Base-by-base conservation (phyloP, 371 early-diverging fungal genomes). In the Apophysomyces elegans region DNA sequence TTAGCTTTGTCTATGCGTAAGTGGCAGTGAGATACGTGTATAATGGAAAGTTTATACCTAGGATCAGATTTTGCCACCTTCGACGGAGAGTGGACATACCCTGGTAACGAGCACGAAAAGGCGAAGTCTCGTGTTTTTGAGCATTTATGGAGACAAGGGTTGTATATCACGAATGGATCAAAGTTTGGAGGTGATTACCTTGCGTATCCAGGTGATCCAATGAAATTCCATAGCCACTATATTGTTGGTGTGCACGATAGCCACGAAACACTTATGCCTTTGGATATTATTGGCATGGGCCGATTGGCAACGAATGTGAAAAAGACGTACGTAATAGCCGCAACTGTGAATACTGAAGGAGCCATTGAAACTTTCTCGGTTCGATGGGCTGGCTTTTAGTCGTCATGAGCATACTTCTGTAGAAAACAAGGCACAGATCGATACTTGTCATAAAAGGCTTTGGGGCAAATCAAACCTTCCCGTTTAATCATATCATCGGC, bases 181-280 rank as follows among this genome's bases (percentile, higher is more conserved):
- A 87, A 87, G 65, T 90, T 88, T 75, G 90, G 90, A 5, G 88
- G 88, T 1, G 85, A 90, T 54, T 90, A 72, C 67, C 69, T 90
- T 21, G 70, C 84, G 6, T 90, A 90, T 74, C 77, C 76, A 1
- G 79, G 82, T 16, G 86, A 87, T 63, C 87, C 86, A 5, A 72
- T 82, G 56, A 70, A 77, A 3, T 80, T 67, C 61, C 89, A 89
- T 62, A 79, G 86, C n/a, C 80, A 85, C 16, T 85, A 74, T 61
- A 77, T 86, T 14, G 79, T 81, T 0, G 59, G 71, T 5, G 64
- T 76, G 8, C 65, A 71, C 9, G 37, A 64, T 9, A 36, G 45
- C 2, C 63, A 70, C 32, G 56, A 59, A 14, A 9, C 26, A 4
- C 50, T 75, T 18, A 43, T 64, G 7, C 64, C 79, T 4, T 36